Base-by-base conservation (phyloP, 1,139 yeast genomes). In the Candida tropicalis region DNA sequence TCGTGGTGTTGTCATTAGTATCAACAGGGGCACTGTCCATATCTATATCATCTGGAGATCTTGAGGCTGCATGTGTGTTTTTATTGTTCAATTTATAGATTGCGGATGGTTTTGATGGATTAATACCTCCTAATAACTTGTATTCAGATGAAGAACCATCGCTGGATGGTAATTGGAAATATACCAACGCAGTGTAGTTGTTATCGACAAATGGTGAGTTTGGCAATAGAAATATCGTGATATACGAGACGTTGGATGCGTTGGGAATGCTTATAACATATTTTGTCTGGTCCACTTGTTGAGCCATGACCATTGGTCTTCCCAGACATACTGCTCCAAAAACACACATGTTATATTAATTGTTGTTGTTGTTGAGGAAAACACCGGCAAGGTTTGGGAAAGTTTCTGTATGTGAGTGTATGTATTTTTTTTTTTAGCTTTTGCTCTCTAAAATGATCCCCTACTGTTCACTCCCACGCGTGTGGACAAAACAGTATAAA, bases 61-160 rank as follows among this genome's bases (percentile, higher is more conserved):
- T 56, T 13, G 55, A 55, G 34, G 55, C 43, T n/a, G 57, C 39
- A n/a, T 35, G 26, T 2, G 23, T 10, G 9, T 28, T 22, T 59
- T 71, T 83, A 59, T 70, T 83, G 60, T 81, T 86, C 48, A 93
- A 75, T 58, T 84, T 86, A 70, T 87, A 93, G 6, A 93, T 93
- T 0, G 98, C 97, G 44, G 96, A 87, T 17, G 96, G 98, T 59
- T 93, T 93, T 34, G 66, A 67, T 2, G 80, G 74, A 35, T 87
- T 81, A 35, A 95, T 66, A 68, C 87, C 60, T 13, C 99, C 99
- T 38, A 93, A 75, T 15, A 93, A 66, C 52, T 81, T 80, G 65
- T 89, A 93, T 28, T 87, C 97, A 41, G 61, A 59, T 10, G 40
- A 11, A 4, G 32, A 15, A n/a, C 28, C 31, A 28, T 9, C 13